Evolutionary conservation across 805 yeast genomes (phyloP).

Genomic region (Cyberlindnera euphorbiiphila): DNA sequence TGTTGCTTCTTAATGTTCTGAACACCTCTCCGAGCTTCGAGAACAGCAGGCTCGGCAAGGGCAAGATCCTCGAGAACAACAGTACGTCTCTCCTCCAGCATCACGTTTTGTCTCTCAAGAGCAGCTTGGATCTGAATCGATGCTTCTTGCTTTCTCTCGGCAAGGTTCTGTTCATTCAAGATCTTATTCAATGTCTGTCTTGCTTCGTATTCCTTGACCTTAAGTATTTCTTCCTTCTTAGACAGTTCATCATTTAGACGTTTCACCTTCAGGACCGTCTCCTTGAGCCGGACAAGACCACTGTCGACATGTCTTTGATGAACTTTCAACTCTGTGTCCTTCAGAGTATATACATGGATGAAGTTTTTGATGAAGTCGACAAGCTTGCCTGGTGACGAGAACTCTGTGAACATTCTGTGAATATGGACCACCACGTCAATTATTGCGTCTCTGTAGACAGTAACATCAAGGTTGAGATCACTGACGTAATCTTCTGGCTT

Average conservation of each 20-base stretch:
- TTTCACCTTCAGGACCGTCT: constrained; percentile 70
- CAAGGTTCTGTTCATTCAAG: constrained; percentile 83
- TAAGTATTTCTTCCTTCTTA: constrained; percentile 46
- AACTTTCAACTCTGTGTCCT: constrained; percentile 50
- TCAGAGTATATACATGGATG: constrained; percentile 35
- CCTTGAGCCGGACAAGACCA: constrained; percentile 74
- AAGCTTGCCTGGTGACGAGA: constrained; percentile 51
- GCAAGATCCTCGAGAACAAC: constrained; percentile 62
- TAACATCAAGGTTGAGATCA: constrained; percentile 7
- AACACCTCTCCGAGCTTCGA: constrained; percentile 86
- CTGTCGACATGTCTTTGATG: constrained; percentile 65
- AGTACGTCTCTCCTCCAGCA: constrained; percentile 49
- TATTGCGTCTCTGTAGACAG: constrained; percentile 41
- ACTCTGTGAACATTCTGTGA: constrained; percentile 33
- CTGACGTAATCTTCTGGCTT: constrained; percentile 30
- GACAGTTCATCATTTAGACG: constrained; percentile 52
- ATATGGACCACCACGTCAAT: constrained; percentile 43
- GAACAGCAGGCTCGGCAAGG: constrained; percentile 76
- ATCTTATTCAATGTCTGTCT: constrained; percentile 65
- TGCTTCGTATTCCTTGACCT: constrained; percentile 63
- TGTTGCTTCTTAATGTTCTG: constrained; percentile 90
- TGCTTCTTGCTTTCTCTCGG: constrained; percentile 86
- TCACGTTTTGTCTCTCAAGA: constrained; percentile 60
- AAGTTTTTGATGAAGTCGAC: constrained; percentile 48
- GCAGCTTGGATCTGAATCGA: constrained; percentile 72